Base-by-base conservation (phyloP, 768 basidiomycete species). In the Termitomyces sp. region DNA sequence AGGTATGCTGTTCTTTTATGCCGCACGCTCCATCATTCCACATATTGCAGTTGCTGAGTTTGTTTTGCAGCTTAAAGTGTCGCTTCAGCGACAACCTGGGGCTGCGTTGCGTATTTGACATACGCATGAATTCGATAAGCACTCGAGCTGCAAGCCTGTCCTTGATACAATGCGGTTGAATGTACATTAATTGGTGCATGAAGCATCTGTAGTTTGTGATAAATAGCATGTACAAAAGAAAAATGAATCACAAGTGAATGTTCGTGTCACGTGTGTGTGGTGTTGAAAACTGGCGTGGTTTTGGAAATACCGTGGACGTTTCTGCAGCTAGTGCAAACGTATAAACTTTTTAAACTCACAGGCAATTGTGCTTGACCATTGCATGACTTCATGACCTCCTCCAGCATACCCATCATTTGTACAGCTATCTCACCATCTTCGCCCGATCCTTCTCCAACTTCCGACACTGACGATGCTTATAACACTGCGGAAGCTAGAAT, bases 401-500 rank as follows among this genome's bases (percentile, higher is more conserved):
- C 48, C 27, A 54, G 27, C n/a, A 54, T 6, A 2, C 53, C 53
- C 37, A 59, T 55, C n/a, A 48, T 57, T 18, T 30, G 45, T 18
- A 37, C 46, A 9, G 33, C 45, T 45, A 22, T 57, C 46, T 37
- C 68, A 39, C 68, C 75, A 53, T 55, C 67, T 42, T 31, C 53
- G 30, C 37, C 52, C 31, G n/a, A 34, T 36, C 33, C 49, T 50
- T 68, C 72, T 34, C 65, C 72, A 41, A 59, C 69, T 30, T 74
- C 74, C n/a, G 76, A 77, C 66, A 72, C 65, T 57, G 78, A 67
- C 57, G 78, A 82, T 65, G 71, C 67, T 30, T 77, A 69, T 65
- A 74, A 80, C 60, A 75, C 76, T 13, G 72, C 76, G 48, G 67
- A 74, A 27, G 76, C 80, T 15, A 74, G 74, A 63, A 69, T 81